phyloP scores from a whole-genome alignment of 225 moss, liverwort and hornwort genomes.

The Lunularia cruciata region DNA sequence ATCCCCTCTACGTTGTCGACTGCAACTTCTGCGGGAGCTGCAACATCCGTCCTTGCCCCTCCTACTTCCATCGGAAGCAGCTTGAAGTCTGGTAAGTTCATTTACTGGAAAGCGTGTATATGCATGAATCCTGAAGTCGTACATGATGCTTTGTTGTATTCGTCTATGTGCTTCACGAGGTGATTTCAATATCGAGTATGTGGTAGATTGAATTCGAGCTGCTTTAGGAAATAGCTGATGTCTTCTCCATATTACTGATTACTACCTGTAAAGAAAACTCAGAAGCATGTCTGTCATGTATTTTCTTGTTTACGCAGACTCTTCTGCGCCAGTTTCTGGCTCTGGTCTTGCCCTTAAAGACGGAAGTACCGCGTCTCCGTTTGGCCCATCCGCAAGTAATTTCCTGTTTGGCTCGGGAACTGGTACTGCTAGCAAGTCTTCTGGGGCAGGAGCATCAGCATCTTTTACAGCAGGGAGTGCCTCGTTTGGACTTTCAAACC shows the following conservation, averaged over 20 bases:
- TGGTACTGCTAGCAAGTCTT: not conserved
- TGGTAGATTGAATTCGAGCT: no score
- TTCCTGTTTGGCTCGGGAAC: slow-evolving; percentile 25
- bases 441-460: slow-evolving; percentile 4
- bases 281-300: no score
- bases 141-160: no score
- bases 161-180: no score
- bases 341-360: slow-evolving; percentile 13
- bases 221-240: no score
- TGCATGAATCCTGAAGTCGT: no score
- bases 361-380: slow-evolving; percentile 13
- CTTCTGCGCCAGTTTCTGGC: slow-evolving; percentile 8
- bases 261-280: not conserved
- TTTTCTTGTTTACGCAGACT: slow-evolving; percentile 24
- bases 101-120: no score
- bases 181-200: no score
- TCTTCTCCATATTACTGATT: not conserved
- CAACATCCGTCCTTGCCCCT: slow-evolving; percentile 8
- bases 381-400: slow-evolving; percentile 16
- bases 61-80: slow-evolving; percentile 9
- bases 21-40: slow-evolving; percentile 6
- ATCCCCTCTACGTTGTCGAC: slow-evolving; percentile 3
- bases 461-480: slow-evolving; percentile 9
- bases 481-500: slow-evolving; percentile 25
- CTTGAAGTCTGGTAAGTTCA: slow-evolving; percentile 20